Percentiles rank a stretch among this genome's conserved stretches.
Evolutionary conservation across 2,329 filamentous ascomycete genomes (phyloP).

Genomic region (Fusarium sp.): DNA sequence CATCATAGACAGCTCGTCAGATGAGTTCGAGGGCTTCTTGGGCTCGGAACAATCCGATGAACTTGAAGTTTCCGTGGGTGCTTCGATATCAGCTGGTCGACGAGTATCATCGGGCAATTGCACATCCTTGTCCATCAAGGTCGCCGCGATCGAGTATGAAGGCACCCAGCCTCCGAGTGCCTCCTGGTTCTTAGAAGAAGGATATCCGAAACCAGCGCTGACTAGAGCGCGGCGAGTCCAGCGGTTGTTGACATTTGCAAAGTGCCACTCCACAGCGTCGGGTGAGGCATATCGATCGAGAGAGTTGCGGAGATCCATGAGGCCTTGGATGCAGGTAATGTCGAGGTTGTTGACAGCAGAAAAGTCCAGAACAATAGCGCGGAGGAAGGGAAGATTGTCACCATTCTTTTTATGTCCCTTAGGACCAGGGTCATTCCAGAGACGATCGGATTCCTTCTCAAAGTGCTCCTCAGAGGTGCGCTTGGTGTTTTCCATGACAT

Average conservation of each 20-base stretch:
- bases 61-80: not conserved
- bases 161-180: slow-evolving; percentile 46
- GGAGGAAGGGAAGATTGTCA: slow-evolving; percentile 57
- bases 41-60: not conserved
- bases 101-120: not conserved
- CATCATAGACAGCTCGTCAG: not conserved
- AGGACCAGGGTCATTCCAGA: slow-evolving; percentile 65
- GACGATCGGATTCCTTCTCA: slow-evolving; percentile 55
- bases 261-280: slow-evolving; percentile 61
- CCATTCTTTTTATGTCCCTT: slow-evolving; percentile 39
- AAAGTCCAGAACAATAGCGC: slow-evolving; percentile 68
- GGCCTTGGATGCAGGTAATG: slow-evolving; percentile 66
- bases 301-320: slow-evolving; percentile 65
- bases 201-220: slow-evolving; percentile 65
- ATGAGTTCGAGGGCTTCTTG: not conserved
- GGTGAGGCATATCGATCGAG: slow-evolving; percentile 64
- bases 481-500: slow-evolving; percentile 54
- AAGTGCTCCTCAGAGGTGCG: slow-evolving; percentile 52
- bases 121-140: slow-evolving; percentile 25
- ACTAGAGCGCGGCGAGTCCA: slow-evolving; percentile 69
- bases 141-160: slow-evolving; percentile 48
- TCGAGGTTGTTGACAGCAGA: slow-evolving; percentile 67
- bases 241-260: slow-evolving; percentile 64
- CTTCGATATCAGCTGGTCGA: slow-evolving; percentile 11
- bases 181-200: slow-evolving; percentile 41